A percentile compares a stretch with the other conserved stretches of the same genome.
Evolutionary conservation across 2,329 filamentous ascomycete genomes (phyloP).

Genomic region (Colletotrichum endophyticum): DNA sequence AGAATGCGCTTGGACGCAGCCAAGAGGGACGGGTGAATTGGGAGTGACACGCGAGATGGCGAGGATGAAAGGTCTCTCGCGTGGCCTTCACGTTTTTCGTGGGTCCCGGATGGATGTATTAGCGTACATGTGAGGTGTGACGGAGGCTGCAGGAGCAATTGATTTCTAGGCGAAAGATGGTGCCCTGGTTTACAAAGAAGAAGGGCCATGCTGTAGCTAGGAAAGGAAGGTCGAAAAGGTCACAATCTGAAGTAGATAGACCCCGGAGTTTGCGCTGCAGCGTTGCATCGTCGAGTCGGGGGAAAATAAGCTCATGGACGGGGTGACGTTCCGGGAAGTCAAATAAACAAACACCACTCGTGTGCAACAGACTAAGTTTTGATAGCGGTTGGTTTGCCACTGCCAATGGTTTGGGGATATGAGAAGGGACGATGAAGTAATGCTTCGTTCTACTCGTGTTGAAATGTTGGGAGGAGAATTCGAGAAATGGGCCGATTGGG

Average conservation of each 20-base stretch:
- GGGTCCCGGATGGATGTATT: fast-evolving
- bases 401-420: not conserved
- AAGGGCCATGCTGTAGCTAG: not conserved
- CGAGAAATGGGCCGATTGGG: not conserved
- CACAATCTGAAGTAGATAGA: not conserved
- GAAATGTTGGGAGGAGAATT: fast-evolving
- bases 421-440: not conserved
- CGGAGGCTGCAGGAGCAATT: not conserved
- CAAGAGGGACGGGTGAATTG: not conserved
- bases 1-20: not conserved
- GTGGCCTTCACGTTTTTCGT: not conserved
- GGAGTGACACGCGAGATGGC: not conserved
- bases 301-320: not conserved
- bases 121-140: not conserved
- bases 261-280: not conserved
- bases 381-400: not conserved
- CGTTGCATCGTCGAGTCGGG: not conserved
- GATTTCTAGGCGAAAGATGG: not conserved
- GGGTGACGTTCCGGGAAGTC: not conserved
- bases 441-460: not conserved
- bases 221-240: not conserved
- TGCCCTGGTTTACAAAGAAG: not conserved
- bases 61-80: not conserved
- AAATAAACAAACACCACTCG: not conserved
- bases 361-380: not conserved